Conservation (phyloP, 345 rosid species). For the Hibiscus tridactylites region DNA sequence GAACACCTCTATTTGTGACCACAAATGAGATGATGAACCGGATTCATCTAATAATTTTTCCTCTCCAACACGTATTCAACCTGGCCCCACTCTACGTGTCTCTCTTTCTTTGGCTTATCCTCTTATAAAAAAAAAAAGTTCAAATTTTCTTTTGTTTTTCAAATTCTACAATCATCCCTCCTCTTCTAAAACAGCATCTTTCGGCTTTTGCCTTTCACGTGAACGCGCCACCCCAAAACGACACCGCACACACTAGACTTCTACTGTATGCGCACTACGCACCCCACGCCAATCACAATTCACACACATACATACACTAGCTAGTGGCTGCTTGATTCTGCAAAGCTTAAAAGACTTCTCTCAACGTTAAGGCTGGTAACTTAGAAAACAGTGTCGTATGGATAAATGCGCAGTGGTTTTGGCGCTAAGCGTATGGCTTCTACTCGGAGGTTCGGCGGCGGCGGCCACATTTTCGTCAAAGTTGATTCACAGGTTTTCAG, state of each 20-base stretch:
- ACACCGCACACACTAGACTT: not conserved
- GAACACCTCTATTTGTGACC: too few species aligned
- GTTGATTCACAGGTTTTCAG: slow-evolving; percentile 76
- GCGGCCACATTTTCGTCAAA: slow-evolving; percentile 40
- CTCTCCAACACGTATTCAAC: slow-evolving; percentile 2
- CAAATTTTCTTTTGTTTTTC: too few species aligned
- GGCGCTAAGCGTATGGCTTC: slow-evolving; percentile 1
- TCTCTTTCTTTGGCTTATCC: not conserved
- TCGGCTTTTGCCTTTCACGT: slow-evolving; percentile 3
- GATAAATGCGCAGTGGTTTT: slow-evolving; percentile 18
- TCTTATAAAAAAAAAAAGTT: too few species aligned
- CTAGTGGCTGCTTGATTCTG: not conserved
- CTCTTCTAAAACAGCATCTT: not conserved
- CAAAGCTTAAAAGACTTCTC: not conserved
- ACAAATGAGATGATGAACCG: too few species aligned
- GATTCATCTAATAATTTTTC: not conserved
- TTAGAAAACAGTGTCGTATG: slow-evolving; percentile 15
- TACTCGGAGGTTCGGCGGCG: not conserved
- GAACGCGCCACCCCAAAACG: not conserved
- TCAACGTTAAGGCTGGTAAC: not conserved
- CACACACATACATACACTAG: too few species aligned
- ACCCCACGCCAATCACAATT: not conserved
- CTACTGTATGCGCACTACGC: slow-evolving; percentile 1
- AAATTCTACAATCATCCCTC: too few species aligned
- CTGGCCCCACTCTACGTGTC: slow-evolving; percentile 5